These are phyloP conservation scores for Metschnikowia chrysomelidarum DNA, from an alignment of 805 yeast genomes.

Conservation along the genomic window DNA sequence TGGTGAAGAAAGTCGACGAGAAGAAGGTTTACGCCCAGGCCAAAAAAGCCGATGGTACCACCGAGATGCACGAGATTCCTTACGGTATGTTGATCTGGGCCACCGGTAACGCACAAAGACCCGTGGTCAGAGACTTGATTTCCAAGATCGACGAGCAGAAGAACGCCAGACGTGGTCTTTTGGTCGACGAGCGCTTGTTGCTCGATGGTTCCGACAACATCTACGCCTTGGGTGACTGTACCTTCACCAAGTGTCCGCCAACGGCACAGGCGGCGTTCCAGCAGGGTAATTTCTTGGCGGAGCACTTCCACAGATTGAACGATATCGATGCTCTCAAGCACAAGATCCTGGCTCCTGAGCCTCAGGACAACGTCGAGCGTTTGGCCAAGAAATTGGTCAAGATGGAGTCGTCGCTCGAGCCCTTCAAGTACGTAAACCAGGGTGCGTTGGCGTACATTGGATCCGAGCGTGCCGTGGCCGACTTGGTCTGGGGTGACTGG, in stretches of 20 bases:
- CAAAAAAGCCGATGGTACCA: constrained; percentile 61
- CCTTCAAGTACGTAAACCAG: constrained; percentile 81
- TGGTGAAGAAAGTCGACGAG: constrained; percentile 82
- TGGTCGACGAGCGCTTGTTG: constrained; percentile 72
- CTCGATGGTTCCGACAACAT: constrained; percentile 81
- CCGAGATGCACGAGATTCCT: constrained; percentile 63
- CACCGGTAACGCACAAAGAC: constrained; percentile 92
- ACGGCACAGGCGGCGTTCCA: constrained; percentile 98
- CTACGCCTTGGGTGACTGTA: constrained; percentile 93
- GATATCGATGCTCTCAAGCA: constrained; percentile 58
- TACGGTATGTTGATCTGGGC: constrained; percentile 97
- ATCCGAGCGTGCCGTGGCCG: constrained; percentile 91
- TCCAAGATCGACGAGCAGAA: constrained; percentile 70
- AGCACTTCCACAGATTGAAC: constrained; percentile 62
- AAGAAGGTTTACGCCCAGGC: constrained; percentile 67
- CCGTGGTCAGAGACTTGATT: constrained; percentile 64
- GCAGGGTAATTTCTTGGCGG: constrained; percentile 81
- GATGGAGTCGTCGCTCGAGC: constrained; percentile 44
- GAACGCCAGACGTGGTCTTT: constrained; percentile 86
- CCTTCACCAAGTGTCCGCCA: constrained; percentile 87
- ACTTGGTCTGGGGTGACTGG: constrained; percentile 76
- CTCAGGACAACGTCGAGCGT: constrained; percentile 43
- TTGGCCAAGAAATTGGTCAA: constrained; percentile 46
- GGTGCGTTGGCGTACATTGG: constrained; percentile 96
- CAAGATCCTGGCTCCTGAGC: constrained; percentile 39